Base-by-base conservation (phyloP, 1,139 yeast species). In the Arxiozyma slooffiae region DNA sequence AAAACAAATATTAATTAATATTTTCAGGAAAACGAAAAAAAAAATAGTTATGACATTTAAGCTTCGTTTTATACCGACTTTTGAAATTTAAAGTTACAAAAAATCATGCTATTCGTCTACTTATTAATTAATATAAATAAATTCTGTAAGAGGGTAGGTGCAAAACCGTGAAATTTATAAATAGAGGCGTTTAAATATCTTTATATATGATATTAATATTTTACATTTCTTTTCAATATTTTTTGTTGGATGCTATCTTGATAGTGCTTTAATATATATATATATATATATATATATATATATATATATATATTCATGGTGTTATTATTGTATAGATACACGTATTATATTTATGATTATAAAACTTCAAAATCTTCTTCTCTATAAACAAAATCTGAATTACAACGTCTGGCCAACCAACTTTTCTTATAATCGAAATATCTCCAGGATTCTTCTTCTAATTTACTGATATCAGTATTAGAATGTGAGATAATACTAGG, bases 401-500 rank as follows among this genome's bases (percentile, higher is more conserved):
- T 63, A 48, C 68, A 65, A 61, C 95, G 80, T 61, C 95, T 79
- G 48, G 86, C 83, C 59, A 84, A 73, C 97, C 98, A 92, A 40
- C 87, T 79, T 58, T 85, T 88, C 66, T 87, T 94, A 67, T 82
- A 86, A 68, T 92, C 98, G 68, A 92, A 92, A 68, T 85, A 87
- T 63, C 82, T 81, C 76, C 92, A 84, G 57, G 82, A 79, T 75
- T 82, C 67, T 75, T 71, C 75, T 53, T 73, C 77, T 26, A 60
- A 41, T 60, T 53, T 66, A 67, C 48, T 37, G 14, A 38, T 16
- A 38, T 44, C 36, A 11, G 22, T 38, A 26, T 44, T 44, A 11
- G 41, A 36, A 23, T 44, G 26, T 9, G 34, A 38, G 18, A 34
- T 34, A 56, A 64, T 63, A 39, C 74, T 70, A 53, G 73, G 67